phyloP scores from a whole-genome alignment of 2,329 filamentous ascomycete species.

The Paecilomyces sp. region DNA sequence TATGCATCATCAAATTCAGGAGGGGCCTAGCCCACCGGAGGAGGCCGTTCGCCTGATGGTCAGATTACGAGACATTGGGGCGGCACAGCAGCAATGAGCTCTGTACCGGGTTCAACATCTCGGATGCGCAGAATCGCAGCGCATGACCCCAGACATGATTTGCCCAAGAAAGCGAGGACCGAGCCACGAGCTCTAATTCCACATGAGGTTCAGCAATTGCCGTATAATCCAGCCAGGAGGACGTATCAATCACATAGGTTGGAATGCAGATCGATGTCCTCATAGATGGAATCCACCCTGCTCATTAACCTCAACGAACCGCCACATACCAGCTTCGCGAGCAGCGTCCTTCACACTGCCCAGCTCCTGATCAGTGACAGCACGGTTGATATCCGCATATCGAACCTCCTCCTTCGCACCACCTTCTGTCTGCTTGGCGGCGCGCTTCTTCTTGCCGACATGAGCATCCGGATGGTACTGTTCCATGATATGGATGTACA shows the following conservation, averaged over 20 bases:
- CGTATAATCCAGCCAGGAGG: not conserved
- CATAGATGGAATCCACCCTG: constrained; percentile 49
- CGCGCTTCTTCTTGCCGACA: constrained; percentile 61
- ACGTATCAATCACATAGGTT: not conserved
- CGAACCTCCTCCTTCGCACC: constrained; percentile 45
- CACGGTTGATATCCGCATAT: constrained; percentile 74
- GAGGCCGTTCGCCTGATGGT: no score
- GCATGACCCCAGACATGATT: no score
- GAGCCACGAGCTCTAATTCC: no score
- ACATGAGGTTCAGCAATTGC: not conserved
- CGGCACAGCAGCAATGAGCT: no score
- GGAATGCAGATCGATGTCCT: constrained; percentile 4
- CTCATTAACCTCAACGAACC: constrained; percentile 62
- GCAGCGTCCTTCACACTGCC: constrained; percentile 61
- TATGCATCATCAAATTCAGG: no score
- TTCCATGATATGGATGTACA: constrained; percentile 84
- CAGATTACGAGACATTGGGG: no score
- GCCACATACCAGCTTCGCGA: constrained; percentile 65
- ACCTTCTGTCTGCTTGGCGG: constrained; percentile 19
- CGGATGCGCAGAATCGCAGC: no score
- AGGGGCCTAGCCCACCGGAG: no score
- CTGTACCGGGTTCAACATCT: no score
- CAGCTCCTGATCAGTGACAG: constrained; percentile 58
- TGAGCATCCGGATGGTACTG: constrained; percentile 77
- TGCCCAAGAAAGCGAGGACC: no score